Evolutionary conservation across 2,329 filamentous ascomycete genomes (phyloP).

Genomic region (Diatrype stigma): DNA sequence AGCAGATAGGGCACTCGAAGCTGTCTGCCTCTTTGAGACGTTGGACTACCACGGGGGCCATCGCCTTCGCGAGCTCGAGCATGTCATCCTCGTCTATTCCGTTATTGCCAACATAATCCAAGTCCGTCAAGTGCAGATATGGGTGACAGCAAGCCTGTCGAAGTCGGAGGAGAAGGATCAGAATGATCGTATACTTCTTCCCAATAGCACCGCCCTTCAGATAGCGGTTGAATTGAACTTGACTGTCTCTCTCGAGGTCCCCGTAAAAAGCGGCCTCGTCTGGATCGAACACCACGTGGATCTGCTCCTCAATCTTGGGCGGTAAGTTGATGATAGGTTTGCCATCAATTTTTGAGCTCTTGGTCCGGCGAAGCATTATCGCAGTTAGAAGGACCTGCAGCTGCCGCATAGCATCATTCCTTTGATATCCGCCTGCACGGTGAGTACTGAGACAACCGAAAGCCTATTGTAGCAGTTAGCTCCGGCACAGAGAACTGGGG

Average conservation of each 20-base stretch:
- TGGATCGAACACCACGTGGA: slow-evolving; percentile 61
- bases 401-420: slow-evolving; percentile 61
- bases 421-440: slow-evolving; percentile 41
- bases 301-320: slow-evolving; percentile 56
- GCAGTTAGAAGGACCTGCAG: slow-evolving; percentile 74
- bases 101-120: slow-evolving; percentile 33
- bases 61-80: slow-evolving; percentile 45
- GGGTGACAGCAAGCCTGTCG: slow-evolving; percentile 79
- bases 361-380: slow-evolving; percentile 77
- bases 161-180: slow-evolving; percentile 74
- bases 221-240: slow-evolving; percentile 16
- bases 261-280: slow-evolving; percentile 64
- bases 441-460: slow-evolving; percentile 33
- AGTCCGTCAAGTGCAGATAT: slow-evolving; percentile 54
- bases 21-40: slow-evolving; percentile 56
- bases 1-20: slow-evolving; percentile 80
- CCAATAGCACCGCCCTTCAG: slow-evolving; percentile 40
- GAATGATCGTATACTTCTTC: slow-evolving; percentile 70
- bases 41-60: slow-evolving; percentile 58
- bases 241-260: slow-evolving; percentile 42
- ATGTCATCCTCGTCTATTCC: slow-evolving; percentile 42
- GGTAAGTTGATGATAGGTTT: slow-evolving; percentile 69
- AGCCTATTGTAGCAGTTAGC: slow-evolving; percentile 23
- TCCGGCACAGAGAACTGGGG: background rate
- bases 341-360: slow-evolving; percentile 74